Evolutionary conservation across 2,329 filamentous ascomycete genomes (phyloP).

Genomic region (Dryadomyces sulphureus): DNA sequence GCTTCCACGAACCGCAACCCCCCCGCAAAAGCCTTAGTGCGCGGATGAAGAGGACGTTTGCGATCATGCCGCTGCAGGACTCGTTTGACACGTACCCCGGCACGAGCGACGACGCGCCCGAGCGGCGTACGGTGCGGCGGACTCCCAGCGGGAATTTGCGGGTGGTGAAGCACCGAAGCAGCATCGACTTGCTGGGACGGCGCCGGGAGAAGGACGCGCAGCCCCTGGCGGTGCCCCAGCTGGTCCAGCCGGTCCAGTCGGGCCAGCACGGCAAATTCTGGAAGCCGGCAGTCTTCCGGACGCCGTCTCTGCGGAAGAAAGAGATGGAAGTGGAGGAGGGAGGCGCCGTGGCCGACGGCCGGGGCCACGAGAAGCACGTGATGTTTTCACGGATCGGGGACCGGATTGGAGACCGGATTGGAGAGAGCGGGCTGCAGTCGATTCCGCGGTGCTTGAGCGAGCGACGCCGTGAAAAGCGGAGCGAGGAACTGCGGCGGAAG

Average conservation of each 20-base stretch:
- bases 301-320: conserved; percentile 3
- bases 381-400: conserved; percentile 24
- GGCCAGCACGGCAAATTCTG: conserved; percentile 3
- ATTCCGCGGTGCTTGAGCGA: conserved; percentile 42
- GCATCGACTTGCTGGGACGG: conserved; percentile 26
- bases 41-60: conserved; percentile 43
- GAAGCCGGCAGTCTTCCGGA: conserved; percentile 6
- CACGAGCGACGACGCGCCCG: conserved; percentile 19
- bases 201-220: conserved; percentile 10
- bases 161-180: conserved; percentile 39
- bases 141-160: conserved; percentile 45
- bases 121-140: conserved; percentile 43
- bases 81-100: conserved; percentile 19
- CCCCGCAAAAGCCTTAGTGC: conserved; percentile 31
- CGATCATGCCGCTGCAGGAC: conserved; percentile 38
- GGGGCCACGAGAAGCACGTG: conserved; percentile 4
- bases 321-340: background rate
- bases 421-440: conserved; percentile 32
- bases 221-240: too few species aligned
- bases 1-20: background rate
- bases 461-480: conserved; percentile 41
- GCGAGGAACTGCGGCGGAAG: conserved; percentile 40
- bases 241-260: background rate
- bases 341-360: background rate
- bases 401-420: too few species aligned